Percentiles rank a stretch among this genome's conserved stretches.
Conservation (phyloP, 1,284 basidiomycete genomes). For the Irpex sp. region DNA sequence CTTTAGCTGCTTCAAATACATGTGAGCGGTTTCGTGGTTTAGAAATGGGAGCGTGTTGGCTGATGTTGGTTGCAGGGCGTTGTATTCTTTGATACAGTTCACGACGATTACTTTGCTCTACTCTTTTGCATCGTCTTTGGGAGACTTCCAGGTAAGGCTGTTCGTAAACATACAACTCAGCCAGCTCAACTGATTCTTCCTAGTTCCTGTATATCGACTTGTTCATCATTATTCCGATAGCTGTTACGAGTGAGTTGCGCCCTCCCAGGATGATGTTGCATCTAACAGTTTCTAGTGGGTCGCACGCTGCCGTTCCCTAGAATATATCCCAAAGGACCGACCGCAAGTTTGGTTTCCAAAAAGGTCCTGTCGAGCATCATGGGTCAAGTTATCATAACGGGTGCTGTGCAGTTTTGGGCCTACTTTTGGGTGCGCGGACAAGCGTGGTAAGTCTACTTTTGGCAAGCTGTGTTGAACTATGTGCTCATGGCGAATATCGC, state of each 20-base stretch:
- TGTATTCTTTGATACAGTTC: slow-evolving; percentile 90
- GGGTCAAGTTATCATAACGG: slow-evolving; percentile 89
- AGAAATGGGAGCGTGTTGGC: slow-evolving; percentile 3
- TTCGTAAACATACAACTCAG: slow-evolving; percentile 1
- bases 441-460: slow-evolving; percentile 54
- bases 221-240: slow-evolving; percentile 95
- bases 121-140: slow-evolving; percentile 92
- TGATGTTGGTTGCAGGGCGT: slow-evolving; percentile 48
- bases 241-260: slow-evolving; percentile 76
- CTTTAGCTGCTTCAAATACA: slow-evolving; percentile 99
- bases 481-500: too few species aligned
- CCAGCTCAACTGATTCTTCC: slow-evolving; percentile 4
- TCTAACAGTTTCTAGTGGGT: slow-evolving; percentile 62
- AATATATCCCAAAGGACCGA: slow-evolving; percentile 88
- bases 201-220: slow-evolving; percentile 97
- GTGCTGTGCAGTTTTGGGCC: slow-evolving; percentile 78
- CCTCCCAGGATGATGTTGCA: too few species aligned
- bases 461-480: too few species aligned
- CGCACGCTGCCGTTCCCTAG: slow-evolving; percentile 86
- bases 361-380: slow-evolving; percentile 93
- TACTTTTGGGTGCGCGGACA: slow-evolving; percentile 88
- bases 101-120: slow-evolving; percentile 89
- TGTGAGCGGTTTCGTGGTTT: slow-evolving; percentile 46
- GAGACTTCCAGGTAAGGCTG: slow-evolving; percentile 83
- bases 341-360: slow-evolving; percentile 93